Evolutionary conservation across 2,329 filamentous ascomycete species (phyloP).

Genomic region (Trichoderma simmonsii): DNA sequence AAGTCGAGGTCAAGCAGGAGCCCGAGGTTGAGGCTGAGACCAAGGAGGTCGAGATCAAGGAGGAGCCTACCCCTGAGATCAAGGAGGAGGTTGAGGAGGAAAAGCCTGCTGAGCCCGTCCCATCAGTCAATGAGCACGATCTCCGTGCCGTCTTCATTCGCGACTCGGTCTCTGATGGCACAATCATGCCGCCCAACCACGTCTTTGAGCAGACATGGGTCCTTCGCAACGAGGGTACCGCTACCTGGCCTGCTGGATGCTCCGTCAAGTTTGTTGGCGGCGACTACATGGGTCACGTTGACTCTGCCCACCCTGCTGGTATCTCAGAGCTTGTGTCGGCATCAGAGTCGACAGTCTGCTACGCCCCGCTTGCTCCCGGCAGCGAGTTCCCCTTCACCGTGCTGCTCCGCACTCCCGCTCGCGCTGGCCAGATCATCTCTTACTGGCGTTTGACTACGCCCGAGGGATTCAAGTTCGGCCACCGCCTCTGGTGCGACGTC

Average conservation of each 20-base stretch:
- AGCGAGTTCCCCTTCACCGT: conserved; percentile 80
- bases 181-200: conserved; percentile 63
- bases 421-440: conserved; percentile 78
- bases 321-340: conserved; percentile 73
- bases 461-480: conserved; percentile 79
- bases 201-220: conserved; percentile 90
- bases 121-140: conserved; percentile 30
- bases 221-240: conserved; percentile 76
- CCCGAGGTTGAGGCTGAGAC: background rate
- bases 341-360: conserved; percentile 77
- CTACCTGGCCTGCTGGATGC: conserved; percentile 83
- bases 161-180: conserved; percentile 78
- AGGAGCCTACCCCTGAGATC: conserved; percentile 22
- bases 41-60: background rate
- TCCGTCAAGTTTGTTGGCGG: conserved; percentile 89
- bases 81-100: conserved; percentile 27
- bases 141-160: conserved; percentile 64
- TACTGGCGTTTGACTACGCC: conserved; percentile 92
- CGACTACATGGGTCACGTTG: conserved; percentile 92
- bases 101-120: conserved; percentile 18
- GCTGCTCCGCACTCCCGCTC: conserved; percentile 73
- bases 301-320: conserved; percentile 74
- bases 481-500: conserved; percentile 94
- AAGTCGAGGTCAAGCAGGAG: conserved; percentile 31
- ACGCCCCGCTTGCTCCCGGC: conserved; percentile 65